Conservation (phyloP, 2,329 filamentous ascomycete genomes). For the Monosporascus sp. region DNA sequence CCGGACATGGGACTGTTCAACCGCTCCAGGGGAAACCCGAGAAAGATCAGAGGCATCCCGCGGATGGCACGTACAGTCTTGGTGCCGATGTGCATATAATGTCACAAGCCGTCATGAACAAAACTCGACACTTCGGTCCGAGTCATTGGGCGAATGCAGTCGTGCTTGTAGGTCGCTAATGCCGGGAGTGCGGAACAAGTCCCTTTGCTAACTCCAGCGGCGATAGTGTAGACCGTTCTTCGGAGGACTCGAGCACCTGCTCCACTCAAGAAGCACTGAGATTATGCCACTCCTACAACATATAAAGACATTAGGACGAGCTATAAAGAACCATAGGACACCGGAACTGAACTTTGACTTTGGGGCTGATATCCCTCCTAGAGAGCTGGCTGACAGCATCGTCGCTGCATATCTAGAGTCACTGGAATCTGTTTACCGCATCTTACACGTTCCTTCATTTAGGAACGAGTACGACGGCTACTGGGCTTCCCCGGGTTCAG, state of each 20-base stretch:
- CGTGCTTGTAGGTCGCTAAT: slow-evolving; percentile 30
- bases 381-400: slow-evolving; percentile 42
- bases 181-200: not conserved
- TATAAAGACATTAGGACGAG: slow-evolving; percentile 37
- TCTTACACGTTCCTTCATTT: slow-evolving; percentile 55
- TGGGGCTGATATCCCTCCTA: slow-evolving; percentile 33
- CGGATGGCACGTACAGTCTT: slow-evolving; percentile 9
- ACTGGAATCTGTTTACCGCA: slow-evolving; percentile 50
- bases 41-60: slow-evolving; percentile 1
- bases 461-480: slow-evolving; percentile 46
- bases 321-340: slow-evolving; percentile 36
- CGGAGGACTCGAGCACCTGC: slow-evolving; percentile 18
- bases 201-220: not conserved
- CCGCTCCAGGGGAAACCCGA: slow-evolving; percentile 1
- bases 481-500: slow-evolving; percentile 37
- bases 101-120: slow-evolving; percentile 30
- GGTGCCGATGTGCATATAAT: slow-evolving; percentile 20
- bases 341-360: slow-evolving; percentile 32
- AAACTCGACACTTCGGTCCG: slow-evolving; percentile 41
- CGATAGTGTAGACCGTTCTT: slow-evolving; percentile 18
- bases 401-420: slow-evolving; percentile 50
- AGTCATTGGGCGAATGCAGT: slow-evolving; percentile 47
- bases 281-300: slow-evolving; percentile 28
- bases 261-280: slow-evolving; percentile 22
- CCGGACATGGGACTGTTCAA: not conserved